Percentiles rank a stretch among this genome's conserved stretches.
Conservation (phyloP, 306 rosid genomes). For the Lathyrus aphaca region DNA sequence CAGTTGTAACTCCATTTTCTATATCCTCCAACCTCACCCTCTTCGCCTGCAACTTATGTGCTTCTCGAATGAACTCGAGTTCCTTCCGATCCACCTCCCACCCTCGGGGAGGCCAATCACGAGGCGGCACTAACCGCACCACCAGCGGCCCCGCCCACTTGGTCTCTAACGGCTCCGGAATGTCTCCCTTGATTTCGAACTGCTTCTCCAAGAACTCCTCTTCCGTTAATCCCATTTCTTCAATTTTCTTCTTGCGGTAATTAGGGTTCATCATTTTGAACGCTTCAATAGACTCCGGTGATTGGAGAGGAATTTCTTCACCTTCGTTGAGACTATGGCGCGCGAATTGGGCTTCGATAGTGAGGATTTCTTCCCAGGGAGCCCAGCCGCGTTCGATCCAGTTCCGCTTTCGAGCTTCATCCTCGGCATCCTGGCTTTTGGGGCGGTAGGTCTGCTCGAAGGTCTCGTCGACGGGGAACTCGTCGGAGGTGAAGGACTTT, state of each 20-base stretch:
- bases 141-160: constrained; percentile 70
- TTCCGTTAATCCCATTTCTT: constrained; percentile 82
- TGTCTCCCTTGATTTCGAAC: constrained; percentile 76
- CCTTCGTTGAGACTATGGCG: constrained; percentile 88
- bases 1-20: constrained; percentile 49
- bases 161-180: constrained; percentile 73
- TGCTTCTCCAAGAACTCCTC: constrained; percentile 68
- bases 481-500: constrained; percentile 71
- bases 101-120: constrained; percentile 97
- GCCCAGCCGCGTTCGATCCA: constrained; percentile 99
- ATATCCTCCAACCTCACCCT: constrained; percentile 64
- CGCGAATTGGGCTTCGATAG: constrained; percentile 90
- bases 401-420: constrained; percentile 81
- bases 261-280: constrained; percentile 80
- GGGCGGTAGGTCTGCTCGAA: constrained; percentile 62
- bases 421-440: constrained; percentile 76
- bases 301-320: constrained; percentile 79
- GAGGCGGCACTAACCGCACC: constrained; percentile 67
- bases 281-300: constrained; percentile 91
- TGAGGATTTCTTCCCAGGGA: constrained; percentile 92
- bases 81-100: constrained; percentile 90
- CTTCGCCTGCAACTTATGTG: constrained; percentile 67
- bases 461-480: constrained; percentile 92
- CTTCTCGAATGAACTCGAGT: constrained; percentile 76
- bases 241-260: constrained; percentile 75